phyloP scores from a whole-genome alignment of 2,329 filamentous ascomycete genomes.

The Calonectria leucothoes region DNA sequence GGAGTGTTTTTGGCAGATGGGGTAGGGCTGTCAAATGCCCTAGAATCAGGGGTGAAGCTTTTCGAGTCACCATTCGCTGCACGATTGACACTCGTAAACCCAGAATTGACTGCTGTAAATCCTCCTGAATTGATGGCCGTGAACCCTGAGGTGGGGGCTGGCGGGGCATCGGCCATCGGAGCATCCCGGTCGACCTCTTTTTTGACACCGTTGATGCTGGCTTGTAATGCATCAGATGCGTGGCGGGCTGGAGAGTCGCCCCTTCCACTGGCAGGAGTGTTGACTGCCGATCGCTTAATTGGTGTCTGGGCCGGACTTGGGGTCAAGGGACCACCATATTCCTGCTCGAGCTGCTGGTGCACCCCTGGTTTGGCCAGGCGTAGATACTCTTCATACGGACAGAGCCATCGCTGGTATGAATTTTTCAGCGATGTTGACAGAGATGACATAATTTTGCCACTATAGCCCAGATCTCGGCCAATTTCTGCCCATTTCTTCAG shows the following conservation, averaged over 20 bases:
- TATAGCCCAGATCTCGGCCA: constrained; percentile 94
- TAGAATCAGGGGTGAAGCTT: constrained; percentile 70
- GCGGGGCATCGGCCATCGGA: constrained; percentile 59
- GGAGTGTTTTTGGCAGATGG: constrained; percentile 73
- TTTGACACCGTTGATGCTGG: constrained; percentile 58
- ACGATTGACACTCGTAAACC: constrained; percentile 76
- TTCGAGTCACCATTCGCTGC: constrained; percentile 60
- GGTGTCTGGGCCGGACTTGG: constrained; percentile 78
- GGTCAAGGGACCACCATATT: constrained; percentile 92
- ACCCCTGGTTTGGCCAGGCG: constrained; percentile 92
- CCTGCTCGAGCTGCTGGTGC: constrained; percentile 93
- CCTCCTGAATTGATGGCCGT: constrained; percentile 63
- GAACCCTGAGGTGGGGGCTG: constrained; percentile 56
- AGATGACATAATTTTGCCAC: constrained; percentile 99
- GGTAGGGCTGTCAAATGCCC: constrained; percentile 71
- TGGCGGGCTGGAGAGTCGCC: constrained; percentile 75
- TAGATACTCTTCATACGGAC: constrained; percentile 96
- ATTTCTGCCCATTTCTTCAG: constrained; percentile 99
- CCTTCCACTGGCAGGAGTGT: constrained; percentile 68
- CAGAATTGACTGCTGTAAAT: constrained; percentile 77
- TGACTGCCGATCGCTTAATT: constrained; percentile 72
- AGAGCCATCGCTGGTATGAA: constrained; percentile 96
- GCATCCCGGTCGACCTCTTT: constrained; percentile 61
- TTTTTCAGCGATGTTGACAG: constrained; percentile 98
- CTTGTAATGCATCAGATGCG: constrained; percentile 65